Evolutionary conservation across 1,139 yeast species (phyloP).

Genomic region (Candida tunisiensis): DNA sequence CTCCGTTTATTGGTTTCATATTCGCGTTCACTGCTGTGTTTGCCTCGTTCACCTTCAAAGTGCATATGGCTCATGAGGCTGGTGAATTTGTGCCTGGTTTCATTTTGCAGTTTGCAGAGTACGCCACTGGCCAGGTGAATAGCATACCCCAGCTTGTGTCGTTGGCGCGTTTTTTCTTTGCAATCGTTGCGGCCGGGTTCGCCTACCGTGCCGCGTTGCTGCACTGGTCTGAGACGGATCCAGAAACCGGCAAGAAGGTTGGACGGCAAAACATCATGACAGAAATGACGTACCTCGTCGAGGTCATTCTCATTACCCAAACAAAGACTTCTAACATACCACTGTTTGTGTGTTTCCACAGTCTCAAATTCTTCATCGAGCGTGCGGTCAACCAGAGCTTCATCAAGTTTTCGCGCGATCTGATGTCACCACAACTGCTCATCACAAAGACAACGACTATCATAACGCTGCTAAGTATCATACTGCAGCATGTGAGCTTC

Average conservation of each 20-base stretch:
- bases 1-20: constrained; percentile 22
- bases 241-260: constrained; percentile 6
- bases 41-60: constrained; percentile 38
- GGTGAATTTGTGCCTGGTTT: constrained; percentile 32
- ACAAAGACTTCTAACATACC: constrained; percentile 56
- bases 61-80: constrained; percentile 36
- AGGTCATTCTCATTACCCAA: constrained; percentile 51
- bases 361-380: constrained; percentile 11
- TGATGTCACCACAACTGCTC: constrained; percentile 3
- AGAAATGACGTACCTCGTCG: constrained; percentile 28
- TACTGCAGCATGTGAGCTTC: constrained; percentile 59
- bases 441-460: constrained; percentile 9
- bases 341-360: constrained; percentile 35
- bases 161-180: constrained; percentile 15
- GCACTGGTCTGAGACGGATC: no score
- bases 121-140: no score
- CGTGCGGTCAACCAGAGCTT: constrained; percentile 8
- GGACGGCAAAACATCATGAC: constrained; percentile 17
- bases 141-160: constrained; percentile 10
- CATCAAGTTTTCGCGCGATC: constrained; percentile 1
- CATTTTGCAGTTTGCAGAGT: constrained; percentile 11
- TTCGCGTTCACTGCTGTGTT: constrained; percentile 23
- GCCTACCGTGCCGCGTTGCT: constrained; percentile 11
- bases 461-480: constrained; percentile 12
- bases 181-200: constrained; percentile 12